Percentiles rank a stretch among this genome's conserved stretches.
Evolutionary conservation across 805 yeast species (phyloP).

Genomic region (Yamadazyma akitaensis): DNA sequence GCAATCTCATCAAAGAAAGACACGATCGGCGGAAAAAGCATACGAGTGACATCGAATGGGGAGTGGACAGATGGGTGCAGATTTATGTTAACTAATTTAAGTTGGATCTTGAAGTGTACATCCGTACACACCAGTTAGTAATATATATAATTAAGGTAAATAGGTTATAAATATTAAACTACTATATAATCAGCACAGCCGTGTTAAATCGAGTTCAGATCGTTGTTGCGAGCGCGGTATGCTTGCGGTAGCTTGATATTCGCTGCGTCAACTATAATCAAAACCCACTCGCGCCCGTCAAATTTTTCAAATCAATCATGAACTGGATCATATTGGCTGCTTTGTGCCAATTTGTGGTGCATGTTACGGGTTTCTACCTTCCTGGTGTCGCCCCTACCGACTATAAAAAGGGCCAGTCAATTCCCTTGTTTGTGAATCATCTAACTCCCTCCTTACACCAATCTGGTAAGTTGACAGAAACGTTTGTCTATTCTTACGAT

Average conservation of each 20-base stretch:
- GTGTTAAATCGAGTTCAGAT: not conserved
- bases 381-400: constrained; percentile 97
- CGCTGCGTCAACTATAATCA: not conserved
- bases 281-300: not conserved
- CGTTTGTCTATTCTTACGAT: constrained; percentile 70
- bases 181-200: not conserved
- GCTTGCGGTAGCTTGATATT: not conserved
- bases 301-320: constrained; percentile 1
- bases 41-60: constrained; percentile 66
- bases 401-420: constrained; percentile 65
- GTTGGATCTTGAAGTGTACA: constrained; percentile 81
- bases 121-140: constrained; percentile 34
- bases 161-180: too few species aligned
- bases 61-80: constrained; percentile 93
- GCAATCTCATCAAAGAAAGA: constrained; percentile 54
- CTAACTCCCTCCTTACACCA: constrained; percentile 71
- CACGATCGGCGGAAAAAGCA: constrained; percentile 71
- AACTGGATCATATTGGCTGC: constrained; percentile 2
- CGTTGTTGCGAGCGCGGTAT: not conserved
- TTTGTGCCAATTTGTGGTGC: not conserved
- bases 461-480: constrained; percentile 33
- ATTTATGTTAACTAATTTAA: constrained; percentile 67
- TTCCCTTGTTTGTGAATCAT: constrained; percentile 84
- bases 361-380: constrained; percentile 63
- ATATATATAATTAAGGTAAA: too few species aligned